phyloP scores from a whole-genome alignment of 2,329 filamentous ascomycete species.

The Fusarium nelsonii region DNA sequence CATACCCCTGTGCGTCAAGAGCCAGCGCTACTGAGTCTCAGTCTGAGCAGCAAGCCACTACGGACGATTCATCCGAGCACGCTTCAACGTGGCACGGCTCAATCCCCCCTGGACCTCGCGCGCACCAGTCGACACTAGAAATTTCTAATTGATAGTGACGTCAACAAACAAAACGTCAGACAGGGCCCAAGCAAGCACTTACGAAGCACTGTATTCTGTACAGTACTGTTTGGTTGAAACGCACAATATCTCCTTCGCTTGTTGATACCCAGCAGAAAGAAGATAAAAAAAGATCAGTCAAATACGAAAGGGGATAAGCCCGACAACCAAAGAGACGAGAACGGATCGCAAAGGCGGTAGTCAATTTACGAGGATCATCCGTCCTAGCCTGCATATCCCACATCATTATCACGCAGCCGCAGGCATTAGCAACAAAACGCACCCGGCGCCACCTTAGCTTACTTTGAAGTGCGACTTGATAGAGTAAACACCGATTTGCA shows the following conservation, averaged over 20 bases:
- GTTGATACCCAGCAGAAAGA: conserved; percentile 9
- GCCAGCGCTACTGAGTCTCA: conserved; percentile 16
- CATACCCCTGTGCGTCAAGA: conserved; percentile 24
- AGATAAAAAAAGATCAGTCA: conserved; percentile 32
- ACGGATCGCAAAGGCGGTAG: conserved; percentile 17
- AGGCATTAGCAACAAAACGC: conserved; percentile 21
- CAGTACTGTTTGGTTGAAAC: conserved; percentile 12
- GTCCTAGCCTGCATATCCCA: conserved; percentile 36
- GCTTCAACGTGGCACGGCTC: conserved; percentile 39
- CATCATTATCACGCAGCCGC: conserved; percentile 35
- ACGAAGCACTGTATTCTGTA: conserved; percentile 15
- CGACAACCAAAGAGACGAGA: conserved; percentile 17
- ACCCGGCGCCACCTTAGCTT: conserved; percentile 19
- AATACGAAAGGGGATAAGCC: conserved; percentile 48
- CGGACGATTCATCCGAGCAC: conserved; percentile 31
- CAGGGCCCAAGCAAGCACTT: conserved; percentile 34
- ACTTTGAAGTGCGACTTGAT: conserved; percentile 22
- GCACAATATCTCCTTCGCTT: conserved; percentile 5
- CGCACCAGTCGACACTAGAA: conserved; percentile 29
- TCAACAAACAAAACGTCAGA: conserved; percentile 22
- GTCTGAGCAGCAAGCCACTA: conserved; percentile 38
- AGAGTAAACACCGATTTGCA: conserved; percentile 22
- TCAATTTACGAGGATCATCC: conserved; percentile 26
- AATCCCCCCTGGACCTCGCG: conserved; percentile 34
- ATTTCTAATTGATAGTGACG: conserved; percentile 36